phyloP scores from a whole-genome alignment of 1,284 basidiomycete species.

The Trichosporon sp. region DNA sequence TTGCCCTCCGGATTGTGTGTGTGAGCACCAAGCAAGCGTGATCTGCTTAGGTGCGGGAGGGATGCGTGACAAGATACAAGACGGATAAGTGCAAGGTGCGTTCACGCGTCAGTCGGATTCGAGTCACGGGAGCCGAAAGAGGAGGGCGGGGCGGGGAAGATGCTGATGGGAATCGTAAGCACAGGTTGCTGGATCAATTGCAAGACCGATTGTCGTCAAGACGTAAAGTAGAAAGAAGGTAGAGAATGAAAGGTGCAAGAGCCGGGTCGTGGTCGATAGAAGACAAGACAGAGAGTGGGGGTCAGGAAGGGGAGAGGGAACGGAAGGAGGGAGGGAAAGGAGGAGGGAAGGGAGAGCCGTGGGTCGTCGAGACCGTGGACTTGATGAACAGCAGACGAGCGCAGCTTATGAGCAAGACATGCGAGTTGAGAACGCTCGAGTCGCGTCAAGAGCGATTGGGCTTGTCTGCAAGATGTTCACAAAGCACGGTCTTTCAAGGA shows the following conservation, averaged over 20 bases:
- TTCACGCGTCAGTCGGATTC: neutral
- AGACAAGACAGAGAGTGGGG: slow-evolving; percentile 4
- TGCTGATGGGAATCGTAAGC: slow-evolving; percentile 12
- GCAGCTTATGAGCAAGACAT: slow-evolving; percentile 1
- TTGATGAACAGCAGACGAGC: slow-evolving; percentile 2
- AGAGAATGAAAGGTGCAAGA: slow-evolving; percentile 9
- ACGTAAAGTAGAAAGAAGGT: slow-evolving; percentile 1
- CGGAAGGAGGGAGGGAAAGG: neutral
- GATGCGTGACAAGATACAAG: slow-evolving; percentile 4
- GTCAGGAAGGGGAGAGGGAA: neutral
- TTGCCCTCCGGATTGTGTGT: neutral
- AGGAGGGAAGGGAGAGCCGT: neutral
- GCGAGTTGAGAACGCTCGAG: neutral
- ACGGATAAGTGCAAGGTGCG: neutral
- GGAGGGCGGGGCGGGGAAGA: neutral
- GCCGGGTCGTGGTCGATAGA: slow-evolving; percentile 6
- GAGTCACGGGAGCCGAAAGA: neutral
- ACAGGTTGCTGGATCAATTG: slow-evolving; percentile 6
- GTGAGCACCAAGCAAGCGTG: neutral
- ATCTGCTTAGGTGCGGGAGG: neutral
- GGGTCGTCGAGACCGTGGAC: slow-evolving; percentile 1
- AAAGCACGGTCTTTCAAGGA: slow-evolving; percentile 1
- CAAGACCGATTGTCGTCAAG: slow-evolving; percentile 5
- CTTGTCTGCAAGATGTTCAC: slow-evolving; percentile 2
- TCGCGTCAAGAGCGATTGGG: neutral